A percentile compares a stretch with the other conserved stretches of the same genome.
Conservation (phyloP, 2,329 filamentous ascomycete species). For the Fusarium multiceps region DNA sequence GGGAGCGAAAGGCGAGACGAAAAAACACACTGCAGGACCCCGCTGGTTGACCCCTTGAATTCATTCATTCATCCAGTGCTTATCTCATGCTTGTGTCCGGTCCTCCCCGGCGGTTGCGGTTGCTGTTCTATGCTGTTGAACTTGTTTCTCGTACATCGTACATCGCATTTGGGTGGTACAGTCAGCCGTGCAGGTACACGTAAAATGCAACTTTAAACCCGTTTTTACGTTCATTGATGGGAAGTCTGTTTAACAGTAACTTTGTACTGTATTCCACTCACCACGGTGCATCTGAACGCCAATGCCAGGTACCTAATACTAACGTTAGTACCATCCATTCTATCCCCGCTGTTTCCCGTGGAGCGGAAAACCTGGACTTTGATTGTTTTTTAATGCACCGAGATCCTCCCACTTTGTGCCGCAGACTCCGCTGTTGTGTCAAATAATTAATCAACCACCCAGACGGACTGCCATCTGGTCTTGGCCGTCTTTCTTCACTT, state of each 20-base stretch:
- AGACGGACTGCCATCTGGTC: background rate
- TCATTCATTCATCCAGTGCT: conserved; percentile 9
- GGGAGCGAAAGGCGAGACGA: conserved; percentile 26
- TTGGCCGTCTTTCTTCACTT: conserved; percentile 14
- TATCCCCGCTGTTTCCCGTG: conserved; percentile 39
- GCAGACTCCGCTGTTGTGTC: conserved; percentile 24
- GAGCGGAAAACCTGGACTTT: conserved; percentile 34
- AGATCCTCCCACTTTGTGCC: conserved; percentile 27
- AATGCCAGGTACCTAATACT: conserved; percentile 15
- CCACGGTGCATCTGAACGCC: conserved; percentile 4
- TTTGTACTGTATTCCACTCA: conserved; percentile 8
- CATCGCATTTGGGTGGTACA: conserved; percentile 24
- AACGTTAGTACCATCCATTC: background rate
- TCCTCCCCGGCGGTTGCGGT: conserved; percentile 14
- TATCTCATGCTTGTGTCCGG: conserved; percentile 23
- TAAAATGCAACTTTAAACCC: conserved; percentile 21
- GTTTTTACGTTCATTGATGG: conserved; percentile 7
- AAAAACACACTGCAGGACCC: conserved; percentile 24
- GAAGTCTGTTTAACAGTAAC: conserved; percentile 1
- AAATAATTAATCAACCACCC: conserved; percentile 20
- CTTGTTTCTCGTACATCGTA: conserved; percentile 39
- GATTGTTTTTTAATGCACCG: conserved; percentile 43
- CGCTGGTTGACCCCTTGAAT: conserved; percentile 34
- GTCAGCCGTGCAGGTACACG: conserved; percentile 28
- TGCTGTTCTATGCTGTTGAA: background rate